Base-by-base conservation (phyloP, 805 yeast species). In the Kluyveromyces starmeri region DNA sequence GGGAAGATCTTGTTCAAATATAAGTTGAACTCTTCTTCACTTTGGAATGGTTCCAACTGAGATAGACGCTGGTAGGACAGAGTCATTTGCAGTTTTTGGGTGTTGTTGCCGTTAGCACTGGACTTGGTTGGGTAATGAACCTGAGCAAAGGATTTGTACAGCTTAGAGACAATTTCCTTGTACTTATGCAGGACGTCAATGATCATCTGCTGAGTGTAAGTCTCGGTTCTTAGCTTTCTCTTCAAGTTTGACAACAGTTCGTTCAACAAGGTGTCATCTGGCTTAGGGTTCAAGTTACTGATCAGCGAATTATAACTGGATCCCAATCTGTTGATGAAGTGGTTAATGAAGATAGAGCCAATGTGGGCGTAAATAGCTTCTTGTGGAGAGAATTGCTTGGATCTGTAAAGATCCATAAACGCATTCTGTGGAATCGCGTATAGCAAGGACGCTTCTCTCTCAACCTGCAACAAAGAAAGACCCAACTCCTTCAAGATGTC, bases 321-420 rank as follows among this genome's bases (percentile, higher is more conserved):
- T 20, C 97, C 96, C 53, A 89, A 70, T 55, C 97, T 73, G 67
- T 92, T 92, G 59, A 89, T 71, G 65, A 89, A 92, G 62, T 92
- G 97, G 22, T 94, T 80, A 33, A 85, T 94, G 55, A 92, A 89
- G 41, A 85, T 83, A 28, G 83, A 80, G 49, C 89, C 95, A 59
- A 86, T 81, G 59, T 89, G 97, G 28, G 96, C 94, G 57, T 92
- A 92, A 38, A 86, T 79, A 29, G 88, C 76, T 63, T 92, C 98
- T 63, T 89, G 97, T 47, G 94, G 76, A 1, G 96, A 86, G 59
- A 89, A 71, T 45, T 76, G 77, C 36, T 89, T 81, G 33, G 67
- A 58, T 42, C 80, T 76, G 53, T 88, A 88, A 38, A 77, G 68
- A 35, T 71, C 70, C 47, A 77, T 78, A 68, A 88, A 89, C 47